These are phyloP conservation scores for Graphium sp. DNA, from an alignment of 2,329 filamentous ascomycete species.

Conservation along the genomic window DNA sequence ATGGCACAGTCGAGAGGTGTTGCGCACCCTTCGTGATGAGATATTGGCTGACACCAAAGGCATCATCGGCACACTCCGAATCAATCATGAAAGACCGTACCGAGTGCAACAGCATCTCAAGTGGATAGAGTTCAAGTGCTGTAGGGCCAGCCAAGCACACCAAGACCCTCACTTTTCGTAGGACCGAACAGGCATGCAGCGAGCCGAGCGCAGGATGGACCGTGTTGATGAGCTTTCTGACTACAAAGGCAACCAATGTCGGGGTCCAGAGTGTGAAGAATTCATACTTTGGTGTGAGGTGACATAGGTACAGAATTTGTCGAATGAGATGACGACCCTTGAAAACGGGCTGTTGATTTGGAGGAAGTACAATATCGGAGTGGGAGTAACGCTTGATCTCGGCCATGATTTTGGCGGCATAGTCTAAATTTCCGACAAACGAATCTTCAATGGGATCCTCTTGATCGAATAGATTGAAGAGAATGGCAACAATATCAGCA, in stretches of 20 bases:
- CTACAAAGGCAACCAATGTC: conserved; percentile 54
- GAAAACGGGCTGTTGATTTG: conserved; percentile 78
- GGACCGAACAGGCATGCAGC: conserved; percentile 68
- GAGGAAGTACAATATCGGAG: conserved; percentile 48
- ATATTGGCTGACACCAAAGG: conserved; percentile 73
- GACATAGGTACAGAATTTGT: conserved; percentile 65
- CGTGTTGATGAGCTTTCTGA: conserved; percentile 62
- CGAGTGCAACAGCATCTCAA: conserved; percentile 80
- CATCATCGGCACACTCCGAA: conserved; percentile 77
- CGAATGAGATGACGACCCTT: conserved; percentile 59
- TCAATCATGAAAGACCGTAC: conserved; percentile 66
- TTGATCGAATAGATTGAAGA: conserved; percentile 64
- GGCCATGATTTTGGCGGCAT: conserved; percentile 46
- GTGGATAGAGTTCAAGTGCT: conserved; percentile 61
- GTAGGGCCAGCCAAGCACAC: conserved; percentile 60
- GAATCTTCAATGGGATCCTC: conserved; percentile 57
- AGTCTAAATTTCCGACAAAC: conserved; percentile 40
- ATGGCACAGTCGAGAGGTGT: conserved; percentile 49
- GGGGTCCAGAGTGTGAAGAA: conserved; percentile 56
- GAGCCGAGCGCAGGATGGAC: conserved; percentile 74
- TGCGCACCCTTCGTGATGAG: conserved; percentile 51
- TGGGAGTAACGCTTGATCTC: conserved; percentile 54
- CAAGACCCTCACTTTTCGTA: conserved; percentile 72
- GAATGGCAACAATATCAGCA: conserved; percentile 56
- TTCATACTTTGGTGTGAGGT: conserved; percentile 45